Base-by-base conservation (phyloP, 768 basidiomycete species). In the Pleurotus giganteus region DNA sequence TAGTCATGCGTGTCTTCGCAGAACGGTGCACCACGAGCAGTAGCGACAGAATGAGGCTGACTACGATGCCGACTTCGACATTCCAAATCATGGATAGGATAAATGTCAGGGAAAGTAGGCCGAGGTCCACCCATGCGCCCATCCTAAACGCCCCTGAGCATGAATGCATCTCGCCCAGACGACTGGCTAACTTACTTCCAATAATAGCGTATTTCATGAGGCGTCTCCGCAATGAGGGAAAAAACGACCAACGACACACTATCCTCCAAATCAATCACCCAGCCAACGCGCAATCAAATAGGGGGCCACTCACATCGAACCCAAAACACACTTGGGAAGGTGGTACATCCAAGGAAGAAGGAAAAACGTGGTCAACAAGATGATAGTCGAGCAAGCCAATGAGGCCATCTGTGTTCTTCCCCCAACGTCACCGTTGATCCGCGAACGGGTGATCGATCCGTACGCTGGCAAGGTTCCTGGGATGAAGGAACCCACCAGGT, bases 391-490 rank as follows among this genome's bases (percentile, higher is more conserved):
- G 54, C 89, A 88, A 31, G 94, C 77, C 17, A 97, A 68, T 2
- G 91, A 89, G 21, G 90, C 85, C 83, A 98, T 87, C 67, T 98
- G 96, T 1, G 93, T 91, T 27, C 89, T 80, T 3, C 83, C 92
- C 26, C 96, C 96, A 11, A 91, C 85, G 56, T 92, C 89, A 4
- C 87, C 93, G 61, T 94, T 97, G 46, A 97, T 88, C n/a, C 89
- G 80, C 3, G 91, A 91, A 58, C 91, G 80, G 1, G 97, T 94
- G 60, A 98, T 93, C 4, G 91, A 92, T 2, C 96, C 97, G 65
- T 87, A 97, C 0, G 93, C 92, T 3, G 95, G 94, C 1, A 98
- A 76, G 0, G 91, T 90, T 1, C 97, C 96, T 3, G 91, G 88
- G 52, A 98, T 73, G 62, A 95, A 88, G 0, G 91, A 88, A 1